These are phyloP conservation scores for Vitis amurensis DNA, from an alignment of 164 flowering plant genomes.

Conservation along the genomic window DNA sequence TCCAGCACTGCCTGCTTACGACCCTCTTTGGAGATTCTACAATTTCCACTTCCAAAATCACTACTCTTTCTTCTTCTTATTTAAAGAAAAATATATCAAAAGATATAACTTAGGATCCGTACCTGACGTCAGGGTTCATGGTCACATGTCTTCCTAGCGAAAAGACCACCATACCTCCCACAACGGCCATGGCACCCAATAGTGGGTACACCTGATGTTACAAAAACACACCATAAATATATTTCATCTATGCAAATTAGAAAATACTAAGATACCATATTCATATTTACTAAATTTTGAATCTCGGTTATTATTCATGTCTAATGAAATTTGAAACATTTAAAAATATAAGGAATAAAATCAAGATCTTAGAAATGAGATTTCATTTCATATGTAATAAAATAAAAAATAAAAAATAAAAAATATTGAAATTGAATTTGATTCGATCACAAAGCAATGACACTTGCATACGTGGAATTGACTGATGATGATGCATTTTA, in stretches of 20 bases:
- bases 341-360: no score
- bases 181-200: conserved; percentile 74
- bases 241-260: background rate
- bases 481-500: no score
- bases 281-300: background rate
- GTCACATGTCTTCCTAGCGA: conserved; percentile 65
- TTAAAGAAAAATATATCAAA: background rate
- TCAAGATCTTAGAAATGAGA: no score
- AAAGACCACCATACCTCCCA: conserved; percentile 57
- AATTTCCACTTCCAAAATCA: background rate
- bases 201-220: conserved; percentile 67
- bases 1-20: conserved; percentile 57
- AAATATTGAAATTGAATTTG: no score
- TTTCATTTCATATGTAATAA: no score
- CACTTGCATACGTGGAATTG: no score
- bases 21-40: conserved; percentile 59
- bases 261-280: background rate
- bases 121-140: conserved; percentile 87
- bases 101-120: background rate
- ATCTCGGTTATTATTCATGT: background rate
- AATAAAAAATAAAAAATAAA: no score
- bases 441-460: no score
- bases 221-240: background rate
- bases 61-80: no score
- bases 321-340: no score